Conservation (phyloP, 345 rosid species). For the Gossypium raimondii region DNA sequence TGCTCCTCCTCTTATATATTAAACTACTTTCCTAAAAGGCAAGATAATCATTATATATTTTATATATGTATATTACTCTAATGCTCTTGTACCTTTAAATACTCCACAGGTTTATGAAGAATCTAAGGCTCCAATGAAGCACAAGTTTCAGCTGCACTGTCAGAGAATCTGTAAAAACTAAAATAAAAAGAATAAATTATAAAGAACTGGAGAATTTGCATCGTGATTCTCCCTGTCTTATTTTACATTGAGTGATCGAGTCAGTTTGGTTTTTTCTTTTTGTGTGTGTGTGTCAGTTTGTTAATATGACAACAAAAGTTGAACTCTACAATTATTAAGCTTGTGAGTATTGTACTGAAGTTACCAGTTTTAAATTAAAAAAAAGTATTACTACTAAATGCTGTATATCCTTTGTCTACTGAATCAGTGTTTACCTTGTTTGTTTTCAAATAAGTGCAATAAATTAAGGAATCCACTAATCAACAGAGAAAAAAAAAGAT, state of each 20-base stretch:
- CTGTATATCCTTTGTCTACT: background rate
- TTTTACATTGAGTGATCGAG: background rate
- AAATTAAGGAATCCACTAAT: background rate
- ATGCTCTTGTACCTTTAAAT: constrained; percentile 8
- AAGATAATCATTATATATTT: background rate
- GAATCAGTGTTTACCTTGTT: background rate
- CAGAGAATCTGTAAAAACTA: constrained; percentile 3
- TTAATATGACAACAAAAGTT: constrained; percentile 1
- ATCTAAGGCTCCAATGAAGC: constrained; percentile 50
- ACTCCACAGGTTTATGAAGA: constrained; percentile 52
- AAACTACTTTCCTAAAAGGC: background rate
- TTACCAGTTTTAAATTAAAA: background rate
- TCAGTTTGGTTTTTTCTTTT: background rate
- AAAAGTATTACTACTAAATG: background rate
- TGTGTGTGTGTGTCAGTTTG: background rate
- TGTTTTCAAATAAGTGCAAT: background rate
- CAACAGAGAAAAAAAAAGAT: background rate
- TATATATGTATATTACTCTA: background rate
- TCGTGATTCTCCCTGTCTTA: background rate
- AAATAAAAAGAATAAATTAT: constrained; percentile 6
- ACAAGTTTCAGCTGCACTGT: background rate
- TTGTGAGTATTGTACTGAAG: constrained; percentile 15
- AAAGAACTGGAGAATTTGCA: background rate
- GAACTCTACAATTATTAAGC: constrained; percentile 11
- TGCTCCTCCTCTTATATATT: background rate